phyloP scores from a whole-genome alignment of 768 basidiomycete genomes.

The Sporobolomyces roseus region DNA sequence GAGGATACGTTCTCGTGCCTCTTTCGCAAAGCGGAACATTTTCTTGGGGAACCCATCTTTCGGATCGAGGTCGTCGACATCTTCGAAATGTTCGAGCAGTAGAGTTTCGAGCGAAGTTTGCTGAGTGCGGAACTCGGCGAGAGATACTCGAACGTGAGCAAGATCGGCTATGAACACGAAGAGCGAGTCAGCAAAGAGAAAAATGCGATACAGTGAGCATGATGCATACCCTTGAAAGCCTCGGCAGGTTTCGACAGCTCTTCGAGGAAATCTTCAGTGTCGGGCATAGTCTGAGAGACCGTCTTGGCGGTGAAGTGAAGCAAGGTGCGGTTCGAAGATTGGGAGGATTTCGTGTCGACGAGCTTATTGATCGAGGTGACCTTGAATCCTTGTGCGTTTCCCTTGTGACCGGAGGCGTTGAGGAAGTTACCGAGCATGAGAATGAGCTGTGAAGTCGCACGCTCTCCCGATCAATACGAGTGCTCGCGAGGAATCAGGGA shows the following conservation, averaged over 20 bases:
- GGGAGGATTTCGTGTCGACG: conserved; percentile 90
- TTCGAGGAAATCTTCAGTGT: conserved; percentile 80
- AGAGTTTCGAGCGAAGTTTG: conserved; percentile 69
- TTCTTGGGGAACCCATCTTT: conserved; percentile 77
- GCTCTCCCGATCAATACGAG: too few relatives aligned
- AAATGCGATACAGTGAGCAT: neutral
- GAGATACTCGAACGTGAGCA: conserved; percentile 73
- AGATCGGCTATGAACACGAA: conserved; percentile 62
- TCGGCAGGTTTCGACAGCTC: conserved; percentile 86
- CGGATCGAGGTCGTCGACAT: conserved; percentile 55
- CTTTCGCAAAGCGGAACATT: conserved; percentile 85
- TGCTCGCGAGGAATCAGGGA: neutral
- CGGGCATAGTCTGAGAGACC: conserved; percentile 76
- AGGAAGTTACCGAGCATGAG: conserved; percentile 95
- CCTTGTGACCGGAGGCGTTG: conserved; percentile 93
- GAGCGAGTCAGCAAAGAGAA: neutral
- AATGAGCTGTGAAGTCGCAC: conserved; percentile 66
- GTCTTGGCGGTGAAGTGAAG: conserved; percentile 91
- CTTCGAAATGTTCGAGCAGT: conserved; percentile 70
- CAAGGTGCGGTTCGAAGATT: conserved; percentile 66
- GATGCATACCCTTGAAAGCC: conserved; percentile 72
- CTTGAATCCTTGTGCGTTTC: conserved; percentile 94
- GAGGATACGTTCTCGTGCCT: conserved; percentile 68
- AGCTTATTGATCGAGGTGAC: conserved; percentile 98
- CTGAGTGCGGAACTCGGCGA: conserved; percentile 60